Evolutionary conservation across 352 stramenopile species (phyloP).

Genomic region (Phytophthora nicotianae): DNA sequence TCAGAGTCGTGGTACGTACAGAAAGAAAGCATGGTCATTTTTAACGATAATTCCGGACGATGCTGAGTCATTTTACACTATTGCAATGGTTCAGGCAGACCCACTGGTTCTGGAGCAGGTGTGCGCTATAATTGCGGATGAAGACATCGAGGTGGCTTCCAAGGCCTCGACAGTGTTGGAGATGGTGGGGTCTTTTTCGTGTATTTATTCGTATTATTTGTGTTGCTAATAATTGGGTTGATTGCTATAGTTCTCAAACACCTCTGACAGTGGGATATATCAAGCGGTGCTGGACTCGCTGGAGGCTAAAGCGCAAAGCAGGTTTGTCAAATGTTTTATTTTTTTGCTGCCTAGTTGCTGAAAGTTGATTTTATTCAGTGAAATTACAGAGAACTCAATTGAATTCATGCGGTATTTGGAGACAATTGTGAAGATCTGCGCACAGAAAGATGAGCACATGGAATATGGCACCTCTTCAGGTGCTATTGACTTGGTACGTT

Average conservation of each 20-base stretch:
- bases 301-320: constrained; percentile 48
- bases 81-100: constrained; percentile 46
- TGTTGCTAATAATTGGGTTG: constrained; percentile 1
- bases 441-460: constrained; percentile 63
- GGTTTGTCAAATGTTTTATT: constrained; percentile 28
- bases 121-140: constrained; percentile 63
- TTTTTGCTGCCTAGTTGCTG: constrained; percentile 2
- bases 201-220: background rate
- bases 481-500: constrained; percentile 50
- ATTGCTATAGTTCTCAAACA: constrained; percentile 44
- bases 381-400: constrained; percentile 55
- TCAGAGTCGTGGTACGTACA: constrained; percentile 52
- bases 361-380: constrained; percentile 30
- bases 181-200: constrained; percentile 42
- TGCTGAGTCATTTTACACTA: constrained; percentile 5
- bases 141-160: constrained; percentile 72
- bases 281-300: constrained; percentile 58
- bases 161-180: constrained; percentile 67
- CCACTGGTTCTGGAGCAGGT: constrained; percentile 57
- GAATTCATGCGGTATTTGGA: constrained; percentile 85
- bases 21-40: background rate
- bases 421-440: constrained; percentile 65
- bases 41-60: background rate
- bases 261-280: constrained; percentile 48
- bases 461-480: constrained; percentile 54